Conservation (phyloP, 2,329 filamentous ascomycete species). For the Septoria linicola region DNA sequence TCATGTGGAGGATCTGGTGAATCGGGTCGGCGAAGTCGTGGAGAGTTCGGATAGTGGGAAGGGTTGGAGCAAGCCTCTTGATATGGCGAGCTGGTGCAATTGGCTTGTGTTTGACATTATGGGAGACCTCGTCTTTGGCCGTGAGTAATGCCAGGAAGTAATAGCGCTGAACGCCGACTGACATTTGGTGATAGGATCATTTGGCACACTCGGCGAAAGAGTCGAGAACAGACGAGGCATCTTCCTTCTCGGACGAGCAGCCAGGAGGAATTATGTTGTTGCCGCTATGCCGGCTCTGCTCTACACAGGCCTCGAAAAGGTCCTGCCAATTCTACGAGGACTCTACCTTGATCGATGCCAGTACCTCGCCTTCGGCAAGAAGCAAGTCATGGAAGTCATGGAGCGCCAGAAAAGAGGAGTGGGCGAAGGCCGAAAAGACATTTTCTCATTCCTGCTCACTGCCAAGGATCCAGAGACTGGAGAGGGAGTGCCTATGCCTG, state of each 20-base stretch:
- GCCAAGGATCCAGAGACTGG: constrained; percentile 40
- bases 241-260: constrained; percentile 45
- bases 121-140: constrained; percentile 49
- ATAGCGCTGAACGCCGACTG: too few relatives aligned
- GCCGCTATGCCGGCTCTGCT: constrained; percentile 32
- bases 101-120: constrained; percentile 54
- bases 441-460: constrained; percentile 29
- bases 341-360: constrained; percentile 28
- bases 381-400: constrained; percentile 31
- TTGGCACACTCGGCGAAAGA: constrained; percentile 29
- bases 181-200: constrained; percentile 16
- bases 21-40: constrained; percentile 15
- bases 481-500: constrained; percentile 42
- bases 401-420: constrained; percentile 27
- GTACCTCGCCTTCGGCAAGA: constrained; percentile 34
- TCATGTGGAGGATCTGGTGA: constrained; percentile 26
- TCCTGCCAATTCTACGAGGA: constrained; percentile 27
- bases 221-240: constrained; percentile 41
- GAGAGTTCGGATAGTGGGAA: constrained; percentile 15
- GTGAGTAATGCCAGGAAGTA: too few relatives aligned
- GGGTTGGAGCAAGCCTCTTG: constrained; percentile 26
- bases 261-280: constrained; percentile 47
- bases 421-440: constrained; percentile 27
- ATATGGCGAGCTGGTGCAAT: constrained; percentile 33
- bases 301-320: constrained; percentile 28